These are phyloP conservation scores for Gryganskiella cystojenkinii DNA, from an alignment of 192 early-diverging fungal genomes.

Conservation along the genomic window DNA sequence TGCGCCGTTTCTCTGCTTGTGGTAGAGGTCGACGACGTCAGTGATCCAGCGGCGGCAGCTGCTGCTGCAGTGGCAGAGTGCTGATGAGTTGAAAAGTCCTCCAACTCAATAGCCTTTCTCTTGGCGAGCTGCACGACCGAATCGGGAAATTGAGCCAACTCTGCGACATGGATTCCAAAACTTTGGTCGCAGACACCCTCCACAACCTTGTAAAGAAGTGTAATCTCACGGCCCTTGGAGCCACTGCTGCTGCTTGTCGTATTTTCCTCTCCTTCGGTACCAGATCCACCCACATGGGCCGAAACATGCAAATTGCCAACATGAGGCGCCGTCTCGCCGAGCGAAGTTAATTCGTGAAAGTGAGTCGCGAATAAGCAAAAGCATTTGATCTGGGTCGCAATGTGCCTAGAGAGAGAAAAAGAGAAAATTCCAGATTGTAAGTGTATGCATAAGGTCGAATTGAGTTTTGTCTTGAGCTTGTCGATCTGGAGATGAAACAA, in stretches of 20 bases:
- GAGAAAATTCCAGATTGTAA: background rate
- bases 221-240: slow-evolving; percentile 67
- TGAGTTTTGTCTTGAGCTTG: background rate
- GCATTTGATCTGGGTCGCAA: slow-evolving; percentile 71
- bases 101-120: slow-evolving; percentile 88
- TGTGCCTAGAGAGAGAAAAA: slow-evolving; percentile 65
- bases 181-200: slow-evolving; percentile 94
- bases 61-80: slow-evolving; percentile 10
- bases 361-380: slow-evolving; percentile 96
- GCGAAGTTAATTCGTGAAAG: slow-evolving; percentile 95
- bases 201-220: slow-evolving; percentile 91
- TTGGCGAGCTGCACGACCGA: slow-evolving; percentile 86
- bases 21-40: background rate
- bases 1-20: slow-evolving; percentile 49
- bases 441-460: background rate
- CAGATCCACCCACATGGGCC: slow-evolving; percentile 61
- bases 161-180: slow-evolving; percentile 98
- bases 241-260: slow-evolving; percentile 34
- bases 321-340: slow-evolving; percentile 72
- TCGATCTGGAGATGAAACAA: background rate
- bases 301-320: slow-evolving; percentile 94
- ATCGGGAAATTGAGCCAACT: slow-evolving; percentile 91
- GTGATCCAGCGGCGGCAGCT: background rate
- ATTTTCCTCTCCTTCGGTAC: background rate
- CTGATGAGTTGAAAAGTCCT: slow-evolving; percentile 69